phyloP scores from a whole-genome alignment of 106 monocot genomes.

The Allium cepa region DNA sequence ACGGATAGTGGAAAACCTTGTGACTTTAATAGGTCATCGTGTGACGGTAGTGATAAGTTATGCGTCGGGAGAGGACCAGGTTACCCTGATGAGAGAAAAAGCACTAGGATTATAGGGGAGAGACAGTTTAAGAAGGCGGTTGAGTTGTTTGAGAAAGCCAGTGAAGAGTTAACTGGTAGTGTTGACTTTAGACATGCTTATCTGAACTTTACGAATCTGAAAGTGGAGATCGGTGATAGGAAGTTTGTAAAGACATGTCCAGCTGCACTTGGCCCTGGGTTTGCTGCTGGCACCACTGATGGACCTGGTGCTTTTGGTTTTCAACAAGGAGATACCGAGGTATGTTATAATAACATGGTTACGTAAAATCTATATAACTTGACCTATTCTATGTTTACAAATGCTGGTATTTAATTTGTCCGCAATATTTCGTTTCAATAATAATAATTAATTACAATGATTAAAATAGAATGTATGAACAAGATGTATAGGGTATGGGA shows the following conservation, averaged over 20 bases:
- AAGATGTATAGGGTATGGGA: no score
- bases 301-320: constrained; percentile 29
- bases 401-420: no score
- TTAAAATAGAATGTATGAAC: no score
- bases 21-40: constrained; percentile 25
- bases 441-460: no score
- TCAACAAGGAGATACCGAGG: constrained; percentile 28
- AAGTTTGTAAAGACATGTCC: constrained; percentile 17
- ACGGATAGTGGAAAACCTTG: constrained; percentile 24
- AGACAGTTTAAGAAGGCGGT: constrained; percentile 23
- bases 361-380: no score
- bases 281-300: constrained; percentile 32
- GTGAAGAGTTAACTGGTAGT: constrained; percentile 21
- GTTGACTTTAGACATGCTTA: constrained; percentile 24
- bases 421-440: no score
- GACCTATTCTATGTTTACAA: no score
- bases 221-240: constrained; percentile 8
- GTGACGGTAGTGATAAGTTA: constrained; percentile 18
- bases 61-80: constrained; percentile 29
- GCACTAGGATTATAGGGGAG: constrained; percentile 30
- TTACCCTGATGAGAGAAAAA: constrained; percentile 32
- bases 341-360: neutral
- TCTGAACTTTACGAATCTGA: constrained; percentile 15
- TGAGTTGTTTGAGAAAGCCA: constrained; percentile 16
- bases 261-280: constrained; percentile 21